Evolutionary conservation across 208 protist species (phyloP).

Genomic region (Leishmania amazonensis): DNA sequence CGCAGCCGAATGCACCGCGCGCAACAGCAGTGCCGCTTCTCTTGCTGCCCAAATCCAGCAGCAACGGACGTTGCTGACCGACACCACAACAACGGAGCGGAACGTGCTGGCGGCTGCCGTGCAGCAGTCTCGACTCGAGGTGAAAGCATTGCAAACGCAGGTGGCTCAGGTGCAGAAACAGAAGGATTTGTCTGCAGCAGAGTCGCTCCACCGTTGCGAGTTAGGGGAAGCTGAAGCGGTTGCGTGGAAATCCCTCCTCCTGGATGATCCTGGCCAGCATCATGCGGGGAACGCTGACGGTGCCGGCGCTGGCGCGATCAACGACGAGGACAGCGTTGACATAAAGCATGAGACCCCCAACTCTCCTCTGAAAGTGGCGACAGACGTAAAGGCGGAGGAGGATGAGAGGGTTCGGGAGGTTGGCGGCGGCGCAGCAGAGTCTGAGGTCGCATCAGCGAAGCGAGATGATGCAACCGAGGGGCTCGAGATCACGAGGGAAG

Average conservation of each 20-base stretch:
- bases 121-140: not conserved
- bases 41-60: conserved; percentile 11
- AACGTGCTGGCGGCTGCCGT: conserved; percentile 3
- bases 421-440: not conserved
- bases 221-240: not conserved
- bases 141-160: conserved; percentile 11
- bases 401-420: not conserved
- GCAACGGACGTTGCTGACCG: not conserved
- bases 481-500: conserved; percentile 7
- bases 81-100: conserved; percentile 1
- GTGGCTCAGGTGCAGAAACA: conserved; percentile 14
- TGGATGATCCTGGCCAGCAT: not conserved
- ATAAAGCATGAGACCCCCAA: not conserved
- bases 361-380: not conserved
- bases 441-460: not conserved
- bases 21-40: conserved; percentile 6
- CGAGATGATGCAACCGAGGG: not conserved
- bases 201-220: not conserved
- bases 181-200: not conserved
- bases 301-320: not conserved
- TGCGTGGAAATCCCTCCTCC: conserved; percentile 3
- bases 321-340: not conserved
- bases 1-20: conserved; percentile 7
- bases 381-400: not conserved
- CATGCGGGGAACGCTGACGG: not conserved